These are phyloP conservation scores for Aeschynomene evenia DNA, from an alignment of 306 rosid species.

Conservation along the genomic window DNA sequence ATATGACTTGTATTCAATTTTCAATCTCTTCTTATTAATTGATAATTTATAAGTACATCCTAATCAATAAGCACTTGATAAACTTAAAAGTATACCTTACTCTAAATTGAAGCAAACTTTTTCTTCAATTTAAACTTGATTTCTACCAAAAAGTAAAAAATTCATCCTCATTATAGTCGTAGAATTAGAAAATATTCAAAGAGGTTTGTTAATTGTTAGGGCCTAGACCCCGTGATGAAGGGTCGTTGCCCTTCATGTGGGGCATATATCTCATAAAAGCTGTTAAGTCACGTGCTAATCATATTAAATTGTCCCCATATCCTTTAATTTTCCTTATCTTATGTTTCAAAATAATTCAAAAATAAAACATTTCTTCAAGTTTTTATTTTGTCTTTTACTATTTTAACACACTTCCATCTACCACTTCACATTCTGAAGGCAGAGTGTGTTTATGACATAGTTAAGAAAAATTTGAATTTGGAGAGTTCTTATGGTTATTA, in stretches of 20 bases:
- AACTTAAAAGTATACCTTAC: too few species aligned
- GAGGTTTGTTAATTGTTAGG: not conserved
- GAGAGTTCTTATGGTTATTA: not conserved
- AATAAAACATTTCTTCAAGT: not conserved
- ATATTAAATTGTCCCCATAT: not conserved
- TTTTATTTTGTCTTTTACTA: not conserved
- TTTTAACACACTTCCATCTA: not conserved
- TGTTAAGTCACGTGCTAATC: slow-evolving; percentile 21
- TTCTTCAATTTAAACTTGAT: too few species aligned
- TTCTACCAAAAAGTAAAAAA: too few species aligned
- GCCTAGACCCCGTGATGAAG: not conserved
- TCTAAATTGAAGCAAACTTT: too few species aligned
- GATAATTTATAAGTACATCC: too few species aligned
- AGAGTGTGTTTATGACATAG: not conserved
- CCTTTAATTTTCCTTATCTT: not conserved
- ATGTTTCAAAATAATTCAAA: slow-evolving; percentile 2
- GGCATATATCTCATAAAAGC: slow-evolving; percentile 30
- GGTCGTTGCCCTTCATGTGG: slow-evolving; percentile 16
- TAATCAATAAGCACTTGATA: too few species aligned
- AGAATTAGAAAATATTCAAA: not conserved
- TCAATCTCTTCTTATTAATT: too few species aligned
- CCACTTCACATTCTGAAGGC: not conserved
- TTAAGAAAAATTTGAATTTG: slow-evolving; percentile 13
- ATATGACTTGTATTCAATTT: too few species aligned
- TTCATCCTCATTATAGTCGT: too few species aligned